Evolutionary conservation across 2,329 filamentous ascomycete genomes (phyloP).

Genomic region (Fusarium sp.): DNA sequence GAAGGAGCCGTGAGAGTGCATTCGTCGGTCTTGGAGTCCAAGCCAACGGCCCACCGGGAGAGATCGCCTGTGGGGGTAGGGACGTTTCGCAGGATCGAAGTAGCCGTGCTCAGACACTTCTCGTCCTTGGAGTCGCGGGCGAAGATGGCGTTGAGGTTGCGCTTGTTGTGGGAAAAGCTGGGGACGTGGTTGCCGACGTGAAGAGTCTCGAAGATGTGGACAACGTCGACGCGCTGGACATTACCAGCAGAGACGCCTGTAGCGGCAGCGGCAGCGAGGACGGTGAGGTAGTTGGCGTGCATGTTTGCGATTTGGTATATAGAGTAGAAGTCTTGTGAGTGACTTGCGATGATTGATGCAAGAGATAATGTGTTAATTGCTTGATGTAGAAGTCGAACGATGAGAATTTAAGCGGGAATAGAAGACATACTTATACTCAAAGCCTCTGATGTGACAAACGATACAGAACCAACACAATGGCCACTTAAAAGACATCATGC

Average conservation of each 20-base stretch:
- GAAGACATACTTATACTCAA: background rate
- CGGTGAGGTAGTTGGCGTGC: conserved; percentile 14
- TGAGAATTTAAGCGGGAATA: background rate
- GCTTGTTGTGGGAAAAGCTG: conserved; percentile 28
- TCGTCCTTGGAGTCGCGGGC: conserved; percentile 9
- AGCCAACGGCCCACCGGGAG: background rate
- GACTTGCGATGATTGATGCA: background rate
- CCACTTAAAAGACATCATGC: background rate
- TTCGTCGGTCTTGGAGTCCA: background rate
- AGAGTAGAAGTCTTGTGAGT: background rate
- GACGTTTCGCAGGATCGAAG: conserved; percentile 2
- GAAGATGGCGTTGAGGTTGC: conserved; percentile 17
- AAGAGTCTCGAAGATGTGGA: conserved; percentile 32
- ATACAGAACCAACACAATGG: background rate
- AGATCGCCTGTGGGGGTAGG: conserved; percentile 10
- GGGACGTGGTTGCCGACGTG: conserved; percentile 20
- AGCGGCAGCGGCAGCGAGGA: conserved; percentile 26
- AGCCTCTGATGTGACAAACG: background rate
- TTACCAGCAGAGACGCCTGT: conserved; percentile 5
- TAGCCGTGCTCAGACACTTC: conserved; percentile 10
- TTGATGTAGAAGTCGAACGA: background rate
- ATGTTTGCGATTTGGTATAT: background rate
- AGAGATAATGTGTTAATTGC: background rate
- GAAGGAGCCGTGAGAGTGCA: conserved; percentile 25
- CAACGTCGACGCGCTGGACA: conserved; percentile 20